Evolutionary conservation across 768 basidiomycete species (phyloP), one percentile per base, ranked within the genome.

Genomic region (Hydnomerulius pinastri): DNA sequence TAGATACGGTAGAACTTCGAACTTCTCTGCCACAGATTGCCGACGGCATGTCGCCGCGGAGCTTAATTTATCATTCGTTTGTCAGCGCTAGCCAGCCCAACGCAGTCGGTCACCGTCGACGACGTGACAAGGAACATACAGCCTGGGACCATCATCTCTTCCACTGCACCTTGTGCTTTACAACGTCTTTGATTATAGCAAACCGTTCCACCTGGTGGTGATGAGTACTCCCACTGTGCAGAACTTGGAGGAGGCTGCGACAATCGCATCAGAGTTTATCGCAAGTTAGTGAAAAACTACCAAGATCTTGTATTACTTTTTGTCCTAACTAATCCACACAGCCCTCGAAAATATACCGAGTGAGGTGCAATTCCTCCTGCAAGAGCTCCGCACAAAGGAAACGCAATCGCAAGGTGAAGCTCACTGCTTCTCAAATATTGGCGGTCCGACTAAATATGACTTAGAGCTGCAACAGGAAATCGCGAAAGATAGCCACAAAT

Each of bases 81-180:
- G n/a, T n/a, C n/a, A n/a, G n/a, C n/a, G n/a, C n/a, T n/a, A n/a
- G n/a, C n/a, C n/a, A n/a, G n/a, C n/a, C n/a, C n/a, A n/a, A n/a
- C n/a, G n/a, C n/a, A n/a, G n/a, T n/a, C n/a, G n/a, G n/a, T n/a
- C n/a, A n/a, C n/a, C n/a, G n/a, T n/a, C n/a, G n/a, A n/a, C n/a
- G n/a, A n/a, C n/a, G n/a, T n/a, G n/a, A n/a, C n/a, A n/a, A n/a
- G n/a, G n/a, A n/a, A n/a, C n/a, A n/a, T n/a, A n/a, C n/a, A n/a
- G n/a, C n/a, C n/a, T n/a, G n/a, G n/a, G n/a, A n/a, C n/a, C 44
- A 87, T 72, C 46, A 85, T 71, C 9, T 71, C 68, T 64, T 84
- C 86, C 61, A 32, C 30, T 7, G 8, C 30, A 32, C 7, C 30
- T 32, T 32, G 30, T 15, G 30, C n/a, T 32, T 32, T 10, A 20